A percentile compares a stretch with the other conserved stretches of the same genome.
Evolutionary conservation across 306 rosid species (phyloP).

Genomic region (Geum urbanum): DNA sequence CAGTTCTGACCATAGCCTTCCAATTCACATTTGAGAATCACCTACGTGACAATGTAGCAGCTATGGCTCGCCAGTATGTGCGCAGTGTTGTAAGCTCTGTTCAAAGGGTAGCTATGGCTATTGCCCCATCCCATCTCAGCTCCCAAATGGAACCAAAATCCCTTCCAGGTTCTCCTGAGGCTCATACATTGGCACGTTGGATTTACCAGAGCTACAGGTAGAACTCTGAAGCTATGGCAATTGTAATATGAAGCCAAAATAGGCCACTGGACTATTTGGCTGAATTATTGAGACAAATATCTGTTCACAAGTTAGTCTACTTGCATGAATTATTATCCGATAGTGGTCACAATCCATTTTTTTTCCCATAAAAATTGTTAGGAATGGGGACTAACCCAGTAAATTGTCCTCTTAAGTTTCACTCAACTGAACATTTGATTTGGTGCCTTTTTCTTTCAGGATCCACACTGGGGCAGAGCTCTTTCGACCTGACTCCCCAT

Average conservation of each 20-base stretch:
- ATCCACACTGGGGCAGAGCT: constrained; percentile 72
- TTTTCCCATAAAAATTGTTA: neutral
- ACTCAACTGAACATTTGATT: neutral
- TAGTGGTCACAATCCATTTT: neutral
- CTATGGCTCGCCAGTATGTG: constrained; percentile 97
- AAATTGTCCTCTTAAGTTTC: neutral
- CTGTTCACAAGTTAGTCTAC: neutral
- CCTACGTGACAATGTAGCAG: constrained; percentile 80
- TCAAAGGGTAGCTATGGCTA: constrained; percentile 98
- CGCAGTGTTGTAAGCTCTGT: constrained; percentile 92
- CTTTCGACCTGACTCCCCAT: constrained; percentile 43
- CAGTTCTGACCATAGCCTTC: constrained; percentile 90
- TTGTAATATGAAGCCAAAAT: no score
- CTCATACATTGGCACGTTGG: constrained; percentile 85
- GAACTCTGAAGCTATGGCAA: neutral
- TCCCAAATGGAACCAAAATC: constrained; percentile 64
- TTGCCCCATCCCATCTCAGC: constrained; percentile 71
- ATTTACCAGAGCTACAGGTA: constrained; percentile 77
- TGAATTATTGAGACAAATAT: neutral
- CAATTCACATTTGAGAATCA: constrained; percentile 91
- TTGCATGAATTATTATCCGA: neutral
- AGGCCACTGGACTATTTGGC: neutral
- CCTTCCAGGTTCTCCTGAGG: constrained; percentile 88
- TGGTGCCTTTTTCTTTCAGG: constrained; percentile 34
- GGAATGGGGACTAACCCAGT: neutral